Conservation (phyloP, 176 grass and related monocot genomes). For the Triticum urartu region DNA sequence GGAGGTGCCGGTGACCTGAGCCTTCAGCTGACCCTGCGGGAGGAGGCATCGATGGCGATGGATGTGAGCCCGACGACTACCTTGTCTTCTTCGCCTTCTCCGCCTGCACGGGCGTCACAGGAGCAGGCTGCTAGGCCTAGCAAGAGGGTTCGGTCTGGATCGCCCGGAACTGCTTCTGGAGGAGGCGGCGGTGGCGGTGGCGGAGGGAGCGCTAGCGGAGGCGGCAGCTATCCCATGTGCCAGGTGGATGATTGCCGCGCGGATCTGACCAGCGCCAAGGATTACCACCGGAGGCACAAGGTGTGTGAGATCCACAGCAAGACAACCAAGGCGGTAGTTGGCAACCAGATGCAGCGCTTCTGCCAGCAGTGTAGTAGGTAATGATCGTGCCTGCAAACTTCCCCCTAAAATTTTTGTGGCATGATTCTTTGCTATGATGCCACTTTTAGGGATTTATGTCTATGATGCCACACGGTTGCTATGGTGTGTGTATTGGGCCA, state of each 20-base stretch:
- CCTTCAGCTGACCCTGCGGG: constrained; percentile 55
- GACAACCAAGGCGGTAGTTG: constrained; percentile 82
- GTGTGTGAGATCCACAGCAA: constrained; percentile 93
- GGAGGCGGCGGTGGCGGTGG: constrained; percentile 15
- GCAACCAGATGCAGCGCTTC: constrained; percentile 90
- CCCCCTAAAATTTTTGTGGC: not conserved
- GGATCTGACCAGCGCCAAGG: constrained; percentile 89
- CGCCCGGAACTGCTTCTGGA: constrained; percentile 48
- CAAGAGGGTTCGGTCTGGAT: constrained; percentile 84
- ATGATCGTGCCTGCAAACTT: constrained; percentile 23
- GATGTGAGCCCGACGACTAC: constrained; percentile 31
- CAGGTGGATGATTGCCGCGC: constrained; percentile 92
- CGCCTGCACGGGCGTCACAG: constrained; percentile 11
- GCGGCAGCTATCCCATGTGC: constrained; percentile 79
- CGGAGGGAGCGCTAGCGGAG: constrained; percentile 8
- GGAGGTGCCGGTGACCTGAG: constrained; percentile 37
- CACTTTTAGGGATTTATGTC: not conserved
- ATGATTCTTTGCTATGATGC: constrained; percentile 22
- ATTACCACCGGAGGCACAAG: constrained; percentile 93
- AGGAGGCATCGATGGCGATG: constrained; percentile 30
- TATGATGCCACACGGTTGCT: constrained; percentile 6
- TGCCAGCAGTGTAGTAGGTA: constrained; percentile 99
- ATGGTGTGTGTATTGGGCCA: not conserved
- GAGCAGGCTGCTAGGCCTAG: constrained; percentile 50
- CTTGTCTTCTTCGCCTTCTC: constrained; percentile 34